Conservation (phyloP, 2,329 filamentous ascomycete species). For the Trichoderma guizhouense region DNA sequence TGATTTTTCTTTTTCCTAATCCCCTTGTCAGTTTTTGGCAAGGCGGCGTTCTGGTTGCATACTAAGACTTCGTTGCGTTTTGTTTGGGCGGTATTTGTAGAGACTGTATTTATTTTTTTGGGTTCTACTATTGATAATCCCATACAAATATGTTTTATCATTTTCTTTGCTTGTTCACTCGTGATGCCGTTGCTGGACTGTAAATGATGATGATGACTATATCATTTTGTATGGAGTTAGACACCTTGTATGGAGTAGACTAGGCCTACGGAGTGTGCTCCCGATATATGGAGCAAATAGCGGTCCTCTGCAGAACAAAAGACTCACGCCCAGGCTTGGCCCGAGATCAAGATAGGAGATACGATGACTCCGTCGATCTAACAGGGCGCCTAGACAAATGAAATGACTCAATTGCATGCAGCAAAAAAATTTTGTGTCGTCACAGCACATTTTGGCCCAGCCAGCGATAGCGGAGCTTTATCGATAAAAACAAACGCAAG, state of each 20-base stretch:
- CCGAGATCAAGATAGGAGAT: not conserved
- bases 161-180: not conserved
- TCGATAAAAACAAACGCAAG: slow-evolving; percentile 16
- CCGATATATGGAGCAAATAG: not conserved
- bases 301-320: not conserved
- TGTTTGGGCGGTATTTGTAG: slow-evolving; percentile 27
- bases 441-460: not conserved
- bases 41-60: slow-evolving; percentile 29
- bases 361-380: not conserved
- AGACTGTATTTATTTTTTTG: slow-evolving; percentile 18
- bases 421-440: not conserved
- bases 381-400: not conserved
- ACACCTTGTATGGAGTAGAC: not conserved
- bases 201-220: not conserved
- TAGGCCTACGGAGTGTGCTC: too few species aligned
- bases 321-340: not conserved
- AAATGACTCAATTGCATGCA: slow-evolving; percentile 4
- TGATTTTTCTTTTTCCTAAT: not conserved
- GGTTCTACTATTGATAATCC: slow-evolving; percentile 8
- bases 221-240: not conserved
- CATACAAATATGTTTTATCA: slow-evolving; percentile 6
- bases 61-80: slow-evolving; percentile 26
- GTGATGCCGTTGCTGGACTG: not conserved
- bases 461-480: slow-evolving; percentile 21
- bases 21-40: slow-evolving; percentile 13